phyloP scores from a whole-genome alignment of 192 early-diverging fungal genomes.

The Gorgonomyces haynaldii region DNA sequence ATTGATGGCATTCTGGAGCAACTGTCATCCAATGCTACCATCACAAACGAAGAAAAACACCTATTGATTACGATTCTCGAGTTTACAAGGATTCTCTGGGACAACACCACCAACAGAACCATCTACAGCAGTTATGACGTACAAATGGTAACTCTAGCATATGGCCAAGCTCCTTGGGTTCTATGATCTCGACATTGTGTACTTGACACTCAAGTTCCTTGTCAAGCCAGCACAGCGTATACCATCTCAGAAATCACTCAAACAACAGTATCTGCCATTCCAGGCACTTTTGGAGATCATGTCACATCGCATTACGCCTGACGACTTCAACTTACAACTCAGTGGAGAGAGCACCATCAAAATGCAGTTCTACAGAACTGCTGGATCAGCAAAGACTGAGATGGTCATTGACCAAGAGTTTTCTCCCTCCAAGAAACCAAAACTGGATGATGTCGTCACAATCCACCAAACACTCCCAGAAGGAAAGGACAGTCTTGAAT shows the following conservation, averaged over 20 bases:
- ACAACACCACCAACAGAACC: conserved; percentile 90
- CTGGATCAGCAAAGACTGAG: too few species aligned
- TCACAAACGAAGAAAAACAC: conserved; percentile 48
- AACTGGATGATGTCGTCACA: too few species aligned
- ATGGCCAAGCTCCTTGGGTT: conserved; percentile 69
- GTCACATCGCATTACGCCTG: too few species aligned
- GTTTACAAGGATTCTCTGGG: conserved; percentile 73
- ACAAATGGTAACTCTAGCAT: conserved; percentile 44
- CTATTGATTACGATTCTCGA: conserved; percentile 53
- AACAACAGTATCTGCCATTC: too few species aligned
- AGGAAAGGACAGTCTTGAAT: too few species aligned
- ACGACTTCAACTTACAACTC: too few species aligned
- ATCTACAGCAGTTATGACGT: conserved; percentile 89
- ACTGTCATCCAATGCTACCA: conserved; percentile 50
- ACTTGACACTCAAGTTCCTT: conserved; percentile 64
- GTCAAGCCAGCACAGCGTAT: conserved; percentile 84
- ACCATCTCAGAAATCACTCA: conserved; percentile 56
- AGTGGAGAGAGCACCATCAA: too few species aligned
- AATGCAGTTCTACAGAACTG: too few species aligned
- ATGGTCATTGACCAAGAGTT: too few species aligned
- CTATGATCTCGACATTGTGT: conserved; percentile 67
- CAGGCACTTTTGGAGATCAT: too few species aligned
- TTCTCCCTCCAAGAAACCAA: too few species aligned
- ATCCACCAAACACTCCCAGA: too few species aligned
- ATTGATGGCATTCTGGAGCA: conserved; percentile 11